Percentiles rank a stretch among this genome's conserved stretches.
These are phyloP conservation scores for Teunomyces tritomae DNA, from an alignment of 805 yeast species.

Conservation along the genomic window DNA sequence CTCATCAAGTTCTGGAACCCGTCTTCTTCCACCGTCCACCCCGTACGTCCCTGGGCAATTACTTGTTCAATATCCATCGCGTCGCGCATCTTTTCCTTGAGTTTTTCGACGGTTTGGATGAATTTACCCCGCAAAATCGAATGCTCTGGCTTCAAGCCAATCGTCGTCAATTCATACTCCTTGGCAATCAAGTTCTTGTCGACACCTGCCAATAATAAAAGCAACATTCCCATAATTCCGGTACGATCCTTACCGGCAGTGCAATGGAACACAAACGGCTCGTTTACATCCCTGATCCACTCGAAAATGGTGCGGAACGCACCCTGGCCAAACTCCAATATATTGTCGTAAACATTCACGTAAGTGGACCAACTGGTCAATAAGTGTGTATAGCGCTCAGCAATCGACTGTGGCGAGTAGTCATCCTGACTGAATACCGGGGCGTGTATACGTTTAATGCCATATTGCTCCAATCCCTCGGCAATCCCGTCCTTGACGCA, in stretches of 20 bases:
- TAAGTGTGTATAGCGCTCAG: slow-evolving; percentile 51
- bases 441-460: slow-evolving; percentile 47
- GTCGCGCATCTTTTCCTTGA: slow-evolving; percentile 24
- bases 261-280: slow-evolving; percentile 64
- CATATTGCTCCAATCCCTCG: slow-evolving; percentile 32
- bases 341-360: slow-evolving; percentile 58
- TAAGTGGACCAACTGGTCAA: slow-evolving; percentile 62
- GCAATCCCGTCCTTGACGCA: slow-evolving; percentile 46
- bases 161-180: slow-evolving; percentile 74
- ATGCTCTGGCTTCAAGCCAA: slow-evolving; percentile 57
- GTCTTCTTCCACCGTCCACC: slow-evolving; percentile 44
- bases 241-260: slow-evolving; percentile 89
- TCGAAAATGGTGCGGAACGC: slow-evolving; percentile 51
- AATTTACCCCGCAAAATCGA: slow-evolving; percentile 36
- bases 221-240: slow-evolving; percentile 68
- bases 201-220: slow-evolving; percentile 62
- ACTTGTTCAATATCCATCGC: slow-evolving; percentile 18
- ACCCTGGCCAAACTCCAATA: slow-evolving; percentile 48
- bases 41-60: slow-evolving; percentile 36
- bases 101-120: slow-evolving; percentile 26
- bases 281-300: slow-evolving; percentile 52
- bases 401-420: slow-evolving; percentile 64
- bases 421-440: slow-evolving; percentile 57
- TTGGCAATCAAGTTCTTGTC: slow-evolving; percentile 62
- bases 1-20: slow-evolving; percentile 62